Base-by-base conservation (phyloP, 805 yeast genomes). In the Saccharomyces kudriavzevii region DNA sequence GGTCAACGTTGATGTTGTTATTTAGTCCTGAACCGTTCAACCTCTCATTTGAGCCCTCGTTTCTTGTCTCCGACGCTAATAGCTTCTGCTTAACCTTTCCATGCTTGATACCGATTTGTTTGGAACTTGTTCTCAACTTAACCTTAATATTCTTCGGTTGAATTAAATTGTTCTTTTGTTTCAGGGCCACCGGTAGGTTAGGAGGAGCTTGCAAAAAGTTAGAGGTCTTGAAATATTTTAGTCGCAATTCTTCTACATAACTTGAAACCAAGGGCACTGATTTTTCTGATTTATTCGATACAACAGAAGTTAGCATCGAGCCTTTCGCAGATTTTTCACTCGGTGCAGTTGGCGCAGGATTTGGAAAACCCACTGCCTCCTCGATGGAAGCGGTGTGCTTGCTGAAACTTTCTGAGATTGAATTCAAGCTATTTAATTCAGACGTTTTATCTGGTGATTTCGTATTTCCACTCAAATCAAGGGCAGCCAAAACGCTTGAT, bases 161-260 rank as follows among this genome's bases (percentile, higher is more conserved):
- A 20, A 66, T 63, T 25, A 68, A 50, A 50, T 65, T 66, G 48
- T 68, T 67, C 50, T 63, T 67, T 43, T 64, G 65, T 47, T 69
- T 70, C 45, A 69, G 54, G 13, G 68, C 54, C 6, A 62, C 51
- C 0, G 74, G 74, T 25, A 68, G 49, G 48, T 70, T 62, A 2
- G 72, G 72, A n/a, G 72, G 71, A 2, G 70, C 63, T 47, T 68
- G 66, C 8, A 67, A 53, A n/a, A 68, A 65, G 49, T 70, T 69
- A 4, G 70, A 62, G 1, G 74, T 64, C 14, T 63, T 64, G 50
- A 56, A 61, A 54, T 68, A 69, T 35, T 67, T 65, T 40, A 69
- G 52, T 51, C 70, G 59, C 24, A 64, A 50, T 51, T 68, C 70
- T 40, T 68, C 71, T 1, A 68, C 69, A 52, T 68, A 68, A 54